These are phyloP conservation scores for Alternaria ethzedia DNA, from an alignment of 2,329 filamentous ascomycete genomes.

Conservation along the genomic window DNA sequence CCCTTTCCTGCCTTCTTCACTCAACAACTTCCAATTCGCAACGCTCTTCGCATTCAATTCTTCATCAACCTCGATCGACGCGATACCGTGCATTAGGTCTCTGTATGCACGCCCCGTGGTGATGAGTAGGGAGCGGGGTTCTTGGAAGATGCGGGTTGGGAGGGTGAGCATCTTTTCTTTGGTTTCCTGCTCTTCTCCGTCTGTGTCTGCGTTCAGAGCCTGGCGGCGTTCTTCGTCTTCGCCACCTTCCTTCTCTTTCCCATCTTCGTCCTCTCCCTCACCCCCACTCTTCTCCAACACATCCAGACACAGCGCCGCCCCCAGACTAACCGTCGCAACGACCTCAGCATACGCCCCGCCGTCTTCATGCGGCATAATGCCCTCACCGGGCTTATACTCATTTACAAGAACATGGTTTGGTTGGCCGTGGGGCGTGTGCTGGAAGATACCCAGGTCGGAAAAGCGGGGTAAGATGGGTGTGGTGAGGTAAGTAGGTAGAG, in stretches of 20 bases:
- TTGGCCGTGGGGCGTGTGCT: slow-evolving; percentile 70
- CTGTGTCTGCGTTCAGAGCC: neutral
- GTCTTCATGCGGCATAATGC: slow-evolving; percentile 98
- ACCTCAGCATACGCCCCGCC: slow-evolving; percentile 84
- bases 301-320: slow-evolving; percentile 77
- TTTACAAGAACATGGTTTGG: slow-evolving; percentile 96
- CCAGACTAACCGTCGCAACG: slow-evolving; percentile 89
- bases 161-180: slow-evolving; percentile 15
- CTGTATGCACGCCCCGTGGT: slow-evolving; percentile 73
- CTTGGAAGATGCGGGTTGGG: slow-evolving; percentile 72
- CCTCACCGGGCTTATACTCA: slow-evolving; percentile 84
- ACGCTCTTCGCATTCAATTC: slow-evolving; percentile 64
- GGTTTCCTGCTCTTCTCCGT: neutral
- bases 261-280: neutral
- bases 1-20: slow-evolving; percentile 49
- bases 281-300: slow-evolving; percentile 62
- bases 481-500: slow-evolving; percentile 77
- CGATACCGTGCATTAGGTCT: slow-evolving; percentile 76
- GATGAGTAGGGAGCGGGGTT: slow-evolving; percentile 79
- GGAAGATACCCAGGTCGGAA: slow-evolving; percentile 58
- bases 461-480: slow-evolving; percentile 70
- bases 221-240: neutral
- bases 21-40: slow-evolving; percentile 74
- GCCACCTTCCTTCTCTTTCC: neutral
- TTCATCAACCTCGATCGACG: slow-evolving; percentile 68